Conservation (phyloP, 78 protist species). For the Dictyostelium intermedium region DNA sequence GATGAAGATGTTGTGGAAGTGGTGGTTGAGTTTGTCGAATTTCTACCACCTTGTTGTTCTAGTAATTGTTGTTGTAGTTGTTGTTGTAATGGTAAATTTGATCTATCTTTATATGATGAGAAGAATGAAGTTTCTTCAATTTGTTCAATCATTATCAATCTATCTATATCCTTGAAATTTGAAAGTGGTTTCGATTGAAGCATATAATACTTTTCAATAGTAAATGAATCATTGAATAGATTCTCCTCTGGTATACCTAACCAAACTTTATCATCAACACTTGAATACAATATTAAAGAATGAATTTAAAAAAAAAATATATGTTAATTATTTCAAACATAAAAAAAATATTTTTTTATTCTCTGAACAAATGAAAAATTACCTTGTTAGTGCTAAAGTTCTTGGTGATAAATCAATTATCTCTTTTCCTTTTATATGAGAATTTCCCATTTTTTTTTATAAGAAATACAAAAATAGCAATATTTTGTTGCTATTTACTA, state of each 20-base stretch:
- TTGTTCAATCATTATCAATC: slow-evolving; percentile 45
- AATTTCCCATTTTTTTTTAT: slow-evolving; percentile 35
- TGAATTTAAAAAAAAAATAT: not conserved
- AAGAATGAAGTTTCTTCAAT: slow-evolving; percentile 60
- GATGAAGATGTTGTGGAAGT: not conserved
- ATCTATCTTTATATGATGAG: slow-evolving; percentile 68
- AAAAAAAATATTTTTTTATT: not conserved
- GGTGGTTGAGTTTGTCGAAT: not conserved
- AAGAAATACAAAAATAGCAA: not conserved
- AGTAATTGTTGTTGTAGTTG: not conserved
- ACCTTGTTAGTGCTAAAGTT: slow-evolving; percentile 69
- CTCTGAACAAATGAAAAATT: not conserved
- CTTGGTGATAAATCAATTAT: slow-evolving; percentile 72
- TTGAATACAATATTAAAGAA: not conserved
- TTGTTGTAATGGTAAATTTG: not conserved
- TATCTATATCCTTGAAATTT: slow-evolving; percentile 66
- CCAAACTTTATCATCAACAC: slow-evolving; percentile 83
- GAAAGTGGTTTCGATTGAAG: slow-evolving; percentile 71
- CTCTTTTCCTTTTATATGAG: slow-evolving; percentile 7
- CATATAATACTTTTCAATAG: slow-evolving; percentile 82
- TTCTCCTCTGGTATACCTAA: slow-evolving; percentile 79
- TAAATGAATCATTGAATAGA: slow-evolving; percentile 81
- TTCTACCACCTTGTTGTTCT: not conserved
- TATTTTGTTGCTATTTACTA: not conserved
- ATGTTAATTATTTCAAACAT: too few relatives aligned